Conservation (phyloP, 2,329 filamentous ascomycete genomes). For the Trichocomaceae sp. region DNA sequence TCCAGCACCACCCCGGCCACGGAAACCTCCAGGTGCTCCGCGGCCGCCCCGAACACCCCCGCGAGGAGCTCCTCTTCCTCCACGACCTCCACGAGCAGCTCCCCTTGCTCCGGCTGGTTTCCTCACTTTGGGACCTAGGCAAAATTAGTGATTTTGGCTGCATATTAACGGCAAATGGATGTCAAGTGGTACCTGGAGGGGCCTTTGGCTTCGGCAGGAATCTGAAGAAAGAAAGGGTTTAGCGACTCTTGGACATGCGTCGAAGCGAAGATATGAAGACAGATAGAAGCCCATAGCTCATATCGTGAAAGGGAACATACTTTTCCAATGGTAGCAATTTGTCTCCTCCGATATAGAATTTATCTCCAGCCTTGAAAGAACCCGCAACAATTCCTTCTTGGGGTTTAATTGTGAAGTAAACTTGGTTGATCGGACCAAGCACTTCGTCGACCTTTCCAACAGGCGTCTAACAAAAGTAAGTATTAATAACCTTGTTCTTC, state of each 20-base stretch:
- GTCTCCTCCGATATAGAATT: constrained; percentile 91
- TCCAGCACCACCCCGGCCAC: constrained; percentile 9
- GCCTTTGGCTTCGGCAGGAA: constrained; percentile 93
- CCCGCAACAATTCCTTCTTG: constrained; percentile 91
- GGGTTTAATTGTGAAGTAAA: constrained; percentile 97
- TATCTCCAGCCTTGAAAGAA: constrained; percentile 93
- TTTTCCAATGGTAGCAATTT: constrained; percentile 92
- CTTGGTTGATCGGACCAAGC: constrained; percentile 92
- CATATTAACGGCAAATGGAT: constrained; percentile 1
- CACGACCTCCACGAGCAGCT: constrained; percentile 43
- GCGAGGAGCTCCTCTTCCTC: constrained; percentile 40
- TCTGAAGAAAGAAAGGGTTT: constrained; percentile 29
- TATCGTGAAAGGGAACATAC: constrained; percentile 31
- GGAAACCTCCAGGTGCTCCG: constrained; percentile 12
- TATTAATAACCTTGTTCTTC: neutral
- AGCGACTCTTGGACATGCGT: constrained; percentile 2
- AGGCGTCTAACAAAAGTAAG: constrained; percentile 52
- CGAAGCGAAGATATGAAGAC: neutral
- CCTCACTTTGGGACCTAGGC: constrained; percentile 60
- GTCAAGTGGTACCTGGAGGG: constrained; percentile 41
- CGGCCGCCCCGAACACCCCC: constrained; percentile 35
- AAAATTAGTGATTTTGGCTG: constrained; percentile 17
- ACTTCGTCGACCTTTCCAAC: constrained; percentile 98
- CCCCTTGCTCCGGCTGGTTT: constrained; percentile 56
- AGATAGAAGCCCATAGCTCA: neutral